These are phyloP conservation scores for Sarcomyxa edulis DNA, from an alignment of 768 basidiomycete genomes.

Conservation along the genomic window DNA sequence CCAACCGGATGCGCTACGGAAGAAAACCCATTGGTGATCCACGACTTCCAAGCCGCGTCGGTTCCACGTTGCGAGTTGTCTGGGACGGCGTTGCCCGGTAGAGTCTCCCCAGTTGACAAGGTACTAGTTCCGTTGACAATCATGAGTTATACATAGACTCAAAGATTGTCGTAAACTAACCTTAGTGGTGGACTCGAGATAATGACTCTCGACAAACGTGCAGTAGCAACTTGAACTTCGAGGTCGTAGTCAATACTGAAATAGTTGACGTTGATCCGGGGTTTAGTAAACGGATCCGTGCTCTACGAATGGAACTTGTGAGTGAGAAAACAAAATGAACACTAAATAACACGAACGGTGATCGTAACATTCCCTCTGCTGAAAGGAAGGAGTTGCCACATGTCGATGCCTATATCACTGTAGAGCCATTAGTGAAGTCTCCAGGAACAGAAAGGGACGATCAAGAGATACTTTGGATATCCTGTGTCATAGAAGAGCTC, in stretches of 20 bases:
- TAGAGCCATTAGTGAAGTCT: neutral
- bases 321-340: neutral
- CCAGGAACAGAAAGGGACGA: neutral
- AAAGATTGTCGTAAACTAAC: slow-evolving; percentile 16
- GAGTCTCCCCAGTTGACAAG: slow-evolving; percentile 36
- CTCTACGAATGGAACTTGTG: slow-evolving; percentile 22
- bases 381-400: slow-evolving; percentile 54
- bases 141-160: neutral
- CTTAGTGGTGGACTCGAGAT: slow-evolving; percentile 35
- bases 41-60: slow-evolving; percentile 38
- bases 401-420: slow-evolving; percentile 40
- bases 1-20: slow-evolving; percentile 46
- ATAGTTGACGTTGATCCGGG: slow-evolving; percentile 44
- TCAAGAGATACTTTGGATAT: slow-evolving; percentile 33
- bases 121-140: slow-evolving; percentile 15
- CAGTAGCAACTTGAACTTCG: slow-evolving; percentile 42
- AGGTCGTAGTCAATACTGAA: slow-evolving; percentile 45
- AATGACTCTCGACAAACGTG: slow-evolving; percentile 36
- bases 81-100: slow-evolving; percentile 35
- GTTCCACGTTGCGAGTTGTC: slow-evolving; percentile 38
- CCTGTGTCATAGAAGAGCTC: slow-evolving; percentile 45
- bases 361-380: slow-evolving; percentile 46
- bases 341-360: slow-evolving; percentile 22
- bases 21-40: slow-evolving; percentile 37
- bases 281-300: slow-evolving; percentile 41